Percentiles rank a stretch among this genome's conserved stretches.
phyloP scores from a whole-genome alignment of 2,329 filamentous ascomycete genomes.

The Helicocarpus griseus region DNA sequence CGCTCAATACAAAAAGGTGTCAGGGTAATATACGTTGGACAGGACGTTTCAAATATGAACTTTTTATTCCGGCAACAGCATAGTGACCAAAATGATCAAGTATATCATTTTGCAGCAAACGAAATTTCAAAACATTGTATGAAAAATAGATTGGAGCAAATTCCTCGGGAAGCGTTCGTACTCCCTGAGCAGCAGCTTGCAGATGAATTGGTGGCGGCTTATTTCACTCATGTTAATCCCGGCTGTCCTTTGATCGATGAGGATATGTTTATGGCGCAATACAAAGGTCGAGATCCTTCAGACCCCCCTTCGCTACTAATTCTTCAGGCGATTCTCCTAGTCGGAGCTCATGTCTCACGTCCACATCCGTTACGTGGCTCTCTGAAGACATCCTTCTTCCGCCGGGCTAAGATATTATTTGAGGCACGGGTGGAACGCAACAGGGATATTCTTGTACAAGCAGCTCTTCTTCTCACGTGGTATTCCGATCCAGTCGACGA shows the following conservation, averaged over 20 bases:
- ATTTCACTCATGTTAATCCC: slow-evolving; percentile 42
- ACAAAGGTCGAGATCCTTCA: slow-evolving; percentile 36
- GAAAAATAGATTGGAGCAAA: slow-evolving; percentile 35
- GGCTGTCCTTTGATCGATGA: slow-evolving; percentile 46
- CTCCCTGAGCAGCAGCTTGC: slow-evolving; percentile 40
- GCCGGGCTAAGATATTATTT: slow-evolving; percentile 44
- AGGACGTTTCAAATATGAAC: slow-evolving; percentile 47
- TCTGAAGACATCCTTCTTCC: slow-evolving; percentile 42
- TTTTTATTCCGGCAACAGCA: slow-evolving; percentile 45
- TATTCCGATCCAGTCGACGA: slow-evolving; percentile 45
- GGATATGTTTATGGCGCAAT: slow-evolving; percentile 42
- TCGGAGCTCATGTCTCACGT: slow-evolving; percentile 42
- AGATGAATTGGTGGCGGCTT: slow-evolving; percentile 42
- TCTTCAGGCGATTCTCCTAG: slow-evolving; percentile 42
- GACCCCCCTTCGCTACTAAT: slow-evolving; percentile 40
- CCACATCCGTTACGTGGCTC: slow-evolving; percentile 33
- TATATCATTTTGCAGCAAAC: slow-evolving; percentile 37
- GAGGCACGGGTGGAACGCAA: slow-evolving; percentile 46
- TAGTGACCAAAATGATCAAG: slow-evolving; percentile 28
- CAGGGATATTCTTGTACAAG: slow-evolving; percentile 45
- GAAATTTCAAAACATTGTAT: slow-evolving; percentile 34
- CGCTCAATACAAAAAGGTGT: slow-evolving; percentile 40
- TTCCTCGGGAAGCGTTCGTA: slow-evolving; percentile 40
- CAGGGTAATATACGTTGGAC: slow-evolving; percentile 46
- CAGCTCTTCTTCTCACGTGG: slow-evolving; percentile 47